These are phyloP conservation scores for Chalara sp. DNA, from an alignment of 2,329 filamentous ascomycete genomes.

Conservation along the genomic window DNA sequence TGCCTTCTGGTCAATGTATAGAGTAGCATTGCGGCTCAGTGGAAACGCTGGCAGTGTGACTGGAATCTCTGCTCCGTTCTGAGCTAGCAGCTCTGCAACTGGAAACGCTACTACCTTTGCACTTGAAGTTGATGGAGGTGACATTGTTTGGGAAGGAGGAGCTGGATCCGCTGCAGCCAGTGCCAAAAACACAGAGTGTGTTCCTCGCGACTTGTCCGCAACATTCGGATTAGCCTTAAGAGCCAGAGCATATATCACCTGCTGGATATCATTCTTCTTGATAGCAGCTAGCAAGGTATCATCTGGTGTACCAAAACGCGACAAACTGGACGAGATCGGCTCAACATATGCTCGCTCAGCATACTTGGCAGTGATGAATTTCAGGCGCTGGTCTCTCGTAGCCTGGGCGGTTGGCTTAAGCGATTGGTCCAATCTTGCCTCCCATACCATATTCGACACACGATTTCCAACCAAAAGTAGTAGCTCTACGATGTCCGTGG, in stretches of 20 bases:
- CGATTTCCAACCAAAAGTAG: constrained; percentile 87
- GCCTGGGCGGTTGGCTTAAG: constrained; percentile 69
- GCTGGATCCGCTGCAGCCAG: constrained; percentile 90
- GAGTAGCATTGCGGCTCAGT: constrained; percentile 69
- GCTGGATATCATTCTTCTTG: constrained; percentile 93
- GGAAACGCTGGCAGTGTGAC: constrained; percentile 70
- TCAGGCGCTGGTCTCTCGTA: constrained; percentile 82
- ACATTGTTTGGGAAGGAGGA: constrained; percentile 50
- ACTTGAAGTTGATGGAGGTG: constrained; percentile 31
- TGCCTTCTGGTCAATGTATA: constrained; percentile 78
- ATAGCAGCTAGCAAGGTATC: constrained; percentile 87
- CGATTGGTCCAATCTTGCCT: constrained; percentile 69
- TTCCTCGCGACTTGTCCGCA: constrained; percentile 77
- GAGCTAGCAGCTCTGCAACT: constrained; percentile 81
- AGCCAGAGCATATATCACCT: constrained; percentile 84
- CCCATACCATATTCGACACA: constrained; percentile 95
- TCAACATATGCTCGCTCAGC: constrained; percentile 78
- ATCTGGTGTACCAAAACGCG: constrained; percentile 71
- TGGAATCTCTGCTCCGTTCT: constrained; percentile 90
- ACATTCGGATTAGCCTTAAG: constrained; percentile 82
- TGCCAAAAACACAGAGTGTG: constrained; percentile 84
- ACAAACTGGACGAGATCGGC: constrained; percentile 66
- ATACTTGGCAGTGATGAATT: constrained; percentile 94
- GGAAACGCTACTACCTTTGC: constrained; percentile 66
- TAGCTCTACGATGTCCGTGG: constrained; percentile 91